phyloP scores from a whole-genome alignment of 2,329 filamentous ascomycete species.

The Colletotrichum viniferum region DNA sequence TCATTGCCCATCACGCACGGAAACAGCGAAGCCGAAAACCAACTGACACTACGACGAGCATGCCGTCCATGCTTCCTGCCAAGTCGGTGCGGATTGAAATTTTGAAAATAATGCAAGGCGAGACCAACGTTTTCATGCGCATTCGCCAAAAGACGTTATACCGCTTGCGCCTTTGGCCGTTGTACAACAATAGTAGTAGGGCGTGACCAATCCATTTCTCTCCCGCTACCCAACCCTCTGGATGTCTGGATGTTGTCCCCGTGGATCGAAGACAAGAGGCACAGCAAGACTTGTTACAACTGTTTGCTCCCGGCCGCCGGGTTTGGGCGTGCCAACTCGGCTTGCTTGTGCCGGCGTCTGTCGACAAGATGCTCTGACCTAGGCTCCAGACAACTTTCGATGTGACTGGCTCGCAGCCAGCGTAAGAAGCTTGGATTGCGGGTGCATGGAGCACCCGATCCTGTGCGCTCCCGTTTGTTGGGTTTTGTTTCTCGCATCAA shows the following conservation, averaged over 20 bases:
- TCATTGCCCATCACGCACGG: neutral
- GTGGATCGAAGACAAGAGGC: conserved; percentile 17
- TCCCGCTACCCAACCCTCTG: conserved; percentile 4
- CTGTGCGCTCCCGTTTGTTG: neutral
- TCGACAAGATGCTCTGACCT: neutral
- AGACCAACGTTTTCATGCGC: neutral
- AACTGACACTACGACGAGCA: neutral
- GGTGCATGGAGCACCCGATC: neutral
- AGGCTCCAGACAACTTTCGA: neutral
- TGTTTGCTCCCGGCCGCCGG: neutral
- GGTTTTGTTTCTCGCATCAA: neutral
- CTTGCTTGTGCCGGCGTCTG: neutral
- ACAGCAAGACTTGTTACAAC: conserved; percentile 10
- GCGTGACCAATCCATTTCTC: neutral
- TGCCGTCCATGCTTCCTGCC: neutral
- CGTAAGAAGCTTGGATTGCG: neutral
- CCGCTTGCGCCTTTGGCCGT: neutral
- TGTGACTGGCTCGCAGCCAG: neutral
- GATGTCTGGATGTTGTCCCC: neutral
- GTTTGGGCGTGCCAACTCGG: neutral
- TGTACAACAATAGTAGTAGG: neutral
- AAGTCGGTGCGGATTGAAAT: neutral
- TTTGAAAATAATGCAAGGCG: neutral
- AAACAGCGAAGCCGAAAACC: neutral
- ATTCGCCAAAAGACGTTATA: conserved; percentile 15